phyloP scores from a whole-genome alignment of 2,329 filamentous ascomycete genomes.

The Orbilia blumenaviensis region DNA sequence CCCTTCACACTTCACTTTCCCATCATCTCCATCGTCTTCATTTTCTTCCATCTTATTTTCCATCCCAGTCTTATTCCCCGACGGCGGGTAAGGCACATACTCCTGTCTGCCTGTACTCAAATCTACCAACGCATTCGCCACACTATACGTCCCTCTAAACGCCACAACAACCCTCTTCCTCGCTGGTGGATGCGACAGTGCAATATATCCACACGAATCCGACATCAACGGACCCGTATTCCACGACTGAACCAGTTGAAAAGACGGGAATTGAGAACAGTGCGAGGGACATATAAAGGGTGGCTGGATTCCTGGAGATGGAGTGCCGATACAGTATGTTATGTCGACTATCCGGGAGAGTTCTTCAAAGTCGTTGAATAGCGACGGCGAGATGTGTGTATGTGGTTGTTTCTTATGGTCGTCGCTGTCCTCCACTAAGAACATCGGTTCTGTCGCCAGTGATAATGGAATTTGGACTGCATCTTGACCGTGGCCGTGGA shows the following conservation, averaged over 20 bases:
- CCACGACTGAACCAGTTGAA: slow-evolving; percentile 83
- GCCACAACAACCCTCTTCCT: slow-evolving; percentile 78
- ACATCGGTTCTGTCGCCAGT: no score
- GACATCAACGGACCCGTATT: slow-evolving; percentile 86
- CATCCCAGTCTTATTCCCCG: slow-evolving; percentile 58
- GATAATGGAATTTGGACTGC: slow-evolving; percentile 23
- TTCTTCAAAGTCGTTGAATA: slow-evolving; percentile 76
- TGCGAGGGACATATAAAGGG: slow-evolving; percentile 87
- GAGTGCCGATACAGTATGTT: slow-evolving; percentile 75
- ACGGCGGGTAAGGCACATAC: slow-evolving; percentile 87
- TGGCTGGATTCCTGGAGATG: slow-evolving; percentile 74
- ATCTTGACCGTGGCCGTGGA: no score
- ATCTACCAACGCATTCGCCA: slow-evolving; percentile 90
- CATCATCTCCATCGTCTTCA: slow-evolving; percentile 57
- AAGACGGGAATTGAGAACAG: slow-evolving; percentile 81
- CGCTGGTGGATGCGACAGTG: slow-evolving; percentile 75
- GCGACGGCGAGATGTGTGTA: slow-evolving; percentile 17
- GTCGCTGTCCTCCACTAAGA: no score
- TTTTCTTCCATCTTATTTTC: slow-evolving; percentile 42
- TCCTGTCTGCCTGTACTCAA: slow-evolving; percentile 87
- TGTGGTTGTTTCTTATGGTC: slow-evolving; percentile 56
- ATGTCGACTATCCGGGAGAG: slow-evolving; percentile 92
- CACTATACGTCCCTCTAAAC: slow-evolving; percentile 92
- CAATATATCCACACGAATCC: slow-evolving; percentile 93
- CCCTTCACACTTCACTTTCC: slow-evolving; percentile 73